Conservation (phyloP, 2,329 filamentous ascomycete genomes). For the Ascochyta pisi region DNA sequence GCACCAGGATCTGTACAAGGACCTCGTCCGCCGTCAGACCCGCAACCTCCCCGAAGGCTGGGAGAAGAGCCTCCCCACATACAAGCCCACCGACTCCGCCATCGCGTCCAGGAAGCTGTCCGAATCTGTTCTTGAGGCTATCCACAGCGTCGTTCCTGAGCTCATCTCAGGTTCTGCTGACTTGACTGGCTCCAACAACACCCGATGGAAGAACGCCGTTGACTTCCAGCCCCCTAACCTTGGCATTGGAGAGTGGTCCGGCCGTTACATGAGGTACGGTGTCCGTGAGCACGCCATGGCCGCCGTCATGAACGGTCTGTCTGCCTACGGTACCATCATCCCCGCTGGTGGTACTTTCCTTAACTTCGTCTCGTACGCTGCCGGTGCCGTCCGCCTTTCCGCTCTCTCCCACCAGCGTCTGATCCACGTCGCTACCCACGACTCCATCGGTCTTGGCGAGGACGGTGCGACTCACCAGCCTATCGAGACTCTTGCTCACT, state of each 20-base stretch:
- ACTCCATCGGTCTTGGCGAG: constrained; percentile 98
- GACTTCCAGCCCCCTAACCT: constrained; percentile 94
- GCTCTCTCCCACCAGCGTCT: constrained; percentile 87
- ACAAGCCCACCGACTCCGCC: constrained; percentile 83
- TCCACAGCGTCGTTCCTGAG: constrained; percentile 84
- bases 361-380: constrained; percentile 98
- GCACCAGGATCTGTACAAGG: constrained; percentile 78
- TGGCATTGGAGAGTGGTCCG: constrained; percentile 86
- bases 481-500: constrained; percentile 97
- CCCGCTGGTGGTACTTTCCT: constrained; percentile 97
- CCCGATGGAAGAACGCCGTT: constrained; percentile 93
- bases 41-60: constrained; percentile 92
- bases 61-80: constrained; percentile 91
- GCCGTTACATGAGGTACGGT: constrained; percentile 92
- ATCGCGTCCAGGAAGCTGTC: constrained; percentile 96
- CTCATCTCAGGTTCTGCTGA: constrained; percentile 96
- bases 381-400: constrained; percentile 92
- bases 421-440: constrained; percentile 97
- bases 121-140: constrained; percentile 88
- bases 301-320: constrained; percentile 91
- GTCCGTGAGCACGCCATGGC: constrained; percentile 93
- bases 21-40: constrained; percentile 80
- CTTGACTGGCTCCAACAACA: constrained; percentile 98
- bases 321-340: constrained; percentile 93
- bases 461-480: constrained; percentile 99